A percentile compares a stretch with the other conserved stretches of the same genome.
Conservation (phyloP, 441 rosid species). For the Sinapis alba region DNA sequence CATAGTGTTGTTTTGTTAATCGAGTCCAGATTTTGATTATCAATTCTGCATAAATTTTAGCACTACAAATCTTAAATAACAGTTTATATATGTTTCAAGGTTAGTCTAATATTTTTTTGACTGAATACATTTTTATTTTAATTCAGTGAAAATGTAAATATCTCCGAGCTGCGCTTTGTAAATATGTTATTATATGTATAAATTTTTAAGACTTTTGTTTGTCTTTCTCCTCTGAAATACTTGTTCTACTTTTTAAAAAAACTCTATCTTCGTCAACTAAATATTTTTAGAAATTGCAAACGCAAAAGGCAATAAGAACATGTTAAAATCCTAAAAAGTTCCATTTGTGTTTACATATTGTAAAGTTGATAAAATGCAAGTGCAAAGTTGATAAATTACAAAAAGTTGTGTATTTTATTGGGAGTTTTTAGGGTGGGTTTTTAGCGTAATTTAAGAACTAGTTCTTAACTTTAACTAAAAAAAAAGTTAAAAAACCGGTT, state of each 20-base stretch:
- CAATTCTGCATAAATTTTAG: neutral
- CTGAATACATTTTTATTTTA: neutral
- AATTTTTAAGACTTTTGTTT: neutral
- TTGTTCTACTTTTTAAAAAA: neutral
- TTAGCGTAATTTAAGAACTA: too few relatives aligned
- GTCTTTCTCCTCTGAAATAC: neutral
- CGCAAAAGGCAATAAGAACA: neutral
- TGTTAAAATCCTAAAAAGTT: neutral
- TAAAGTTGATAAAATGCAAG: neutral
- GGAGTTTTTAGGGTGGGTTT: too few relatives aligned
- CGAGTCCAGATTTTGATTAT: neutral
- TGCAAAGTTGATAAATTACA: neutral
- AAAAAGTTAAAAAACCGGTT: too few relatives aligned
- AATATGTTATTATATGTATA: neutral
- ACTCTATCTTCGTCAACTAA: neutral
- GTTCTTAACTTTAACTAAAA: too few relatives aligned
- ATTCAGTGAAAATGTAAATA: neutral
- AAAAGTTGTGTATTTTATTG: neutral
- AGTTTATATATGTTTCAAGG: neutral
- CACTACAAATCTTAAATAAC: neutral
- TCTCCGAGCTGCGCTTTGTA: conserved; percentile 1
- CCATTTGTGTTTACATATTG: neutral
- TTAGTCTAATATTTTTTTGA: neutral
- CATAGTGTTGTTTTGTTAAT: neutral
- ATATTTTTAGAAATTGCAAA: neutral